Percentiles rank a stretch among this genome's conserved stretches.
Evolutionary conservation across 1,284 basidiomycete species (phyloP).

Genomic region (Rhodotorula mucilaginosa): DNA sequence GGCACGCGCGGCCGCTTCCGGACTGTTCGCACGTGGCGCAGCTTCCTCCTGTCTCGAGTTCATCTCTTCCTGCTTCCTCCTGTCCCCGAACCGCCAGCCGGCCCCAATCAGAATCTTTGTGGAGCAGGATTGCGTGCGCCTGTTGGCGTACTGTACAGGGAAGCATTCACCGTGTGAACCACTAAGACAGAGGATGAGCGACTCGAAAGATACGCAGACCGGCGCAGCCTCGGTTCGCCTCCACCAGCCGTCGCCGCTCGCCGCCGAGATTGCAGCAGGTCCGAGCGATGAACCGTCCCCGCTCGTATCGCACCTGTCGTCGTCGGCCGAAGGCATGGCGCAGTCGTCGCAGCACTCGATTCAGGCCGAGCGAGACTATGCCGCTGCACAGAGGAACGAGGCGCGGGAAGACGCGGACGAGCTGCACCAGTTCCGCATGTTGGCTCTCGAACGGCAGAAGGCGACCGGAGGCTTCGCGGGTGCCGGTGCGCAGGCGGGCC

Average conservation of each 20-base stretch:
- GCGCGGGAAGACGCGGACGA: constrained; percentile 19
- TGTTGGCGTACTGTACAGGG: background rate
- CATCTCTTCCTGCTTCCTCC: no score
- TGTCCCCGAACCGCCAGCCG: no score
- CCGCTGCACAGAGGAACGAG: background rate
- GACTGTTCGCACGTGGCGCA: no score
- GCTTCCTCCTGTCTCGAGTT: no score
- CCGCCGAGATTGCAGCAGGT: constrained; percentile 7
- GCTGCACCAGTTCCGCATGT: constrained; percentile 18
- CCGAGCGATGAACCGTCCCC: background rate
- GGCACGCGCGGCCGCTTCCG: no score
- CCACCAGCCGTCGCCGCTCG: constrained; percentile 16
- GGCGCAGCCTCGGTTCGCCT: background rate
- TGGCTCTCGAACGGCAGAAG: constrained; percentile 17
- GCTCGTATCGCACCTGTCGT: constrained; percentile 6
- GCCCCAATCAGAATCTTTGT: no score
- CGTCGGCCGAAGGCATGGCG: background rate
- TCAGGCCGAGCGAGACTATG: constrained; percentile 11
- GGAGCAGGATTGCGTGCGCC: background rate
- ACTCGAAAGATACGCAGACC: background rate
- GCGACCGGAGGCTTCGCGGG: constrained; percentile 1
- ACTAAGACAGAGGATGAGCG: background rate
- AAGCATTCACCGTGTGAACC: no score
- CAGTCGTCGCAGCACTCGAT: background rate
- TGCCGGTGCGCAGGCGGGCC: background rate